phyloP scores from a whole-genome alignment of 257 asterid species.

The Verbena officinalis region DNA sequence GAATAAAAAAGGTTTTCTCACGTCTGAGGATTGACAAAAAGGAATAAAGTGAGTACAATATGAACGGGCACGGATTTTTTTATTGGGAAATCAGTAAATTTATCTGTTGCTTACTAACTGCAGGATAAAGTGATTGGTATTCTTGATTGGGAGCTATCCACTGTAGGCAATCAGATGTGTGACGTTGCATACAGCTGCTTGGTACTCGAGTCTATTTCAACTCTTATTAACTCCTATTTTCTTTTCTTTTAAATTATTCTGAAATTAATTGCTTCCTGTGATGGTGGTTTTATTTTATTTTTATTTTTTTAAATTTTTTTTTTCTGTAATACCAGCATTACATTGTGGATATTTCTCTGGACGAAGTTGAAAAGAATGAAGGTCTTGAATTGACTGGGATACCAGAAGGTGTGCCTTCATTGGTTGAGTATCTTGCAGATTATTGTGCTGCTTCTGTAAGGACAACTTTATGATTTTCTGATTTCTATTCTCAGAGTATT shows the following conservation, averaged over 20 bases:
- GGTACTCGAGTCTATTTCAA: slow-evolving; percentile 54
- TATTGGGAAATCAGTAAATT: background rate
- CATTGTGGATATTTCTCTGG: slow-evolving; percentile 61
- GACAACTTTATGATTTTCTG: slow-evolving; percentile 15
- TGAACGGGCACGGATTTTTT: background rate
- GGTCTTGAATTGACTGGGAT: slow-evolving; percentile 62
- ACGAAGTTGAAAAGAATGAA: slow-evolving; percentile 47
- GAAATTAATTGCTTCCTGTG: background rate
- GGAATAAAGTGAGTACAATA: background rate
- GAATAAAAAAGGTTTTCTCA: too few relatives aligned
- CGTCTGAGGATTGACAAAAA: too few relatives aligned
- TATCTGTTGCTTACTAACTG: slow-evolving; percentile 28
- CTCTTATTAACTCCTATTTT: slow-evolving; percentile 20
- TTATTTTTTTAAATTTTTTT: too few relatives aligned
- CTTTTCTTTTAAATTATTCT: too few relatives aligned
- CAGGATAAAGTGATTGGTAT: slow-evolving; percentile 97
- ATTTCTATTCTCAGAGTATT: slow-evolving; percentile 7
- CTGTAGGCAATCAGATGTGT: slow-evolving; percentile 95
- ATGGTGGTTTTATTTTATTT: slow-evolving; percentile 26
- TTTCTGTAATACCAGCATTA: slow-evolving; percentile 67
- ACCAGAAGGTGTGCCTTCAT: slow-evolving; percentile 87
- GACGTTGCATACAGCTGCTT: slow-evolving; percentile 92
- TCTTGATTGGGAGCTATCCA: slow-evolving; percentile 96
- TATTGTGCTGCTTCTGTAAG: slow-evolving; percentile 87
- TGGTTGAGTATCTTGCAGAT: slow-evolving; percentile 69